Evolutionary conservation across 2,329 filamentous ascomycete species (phyloP).

Genomic region (Neurospora sp.): DNA sequence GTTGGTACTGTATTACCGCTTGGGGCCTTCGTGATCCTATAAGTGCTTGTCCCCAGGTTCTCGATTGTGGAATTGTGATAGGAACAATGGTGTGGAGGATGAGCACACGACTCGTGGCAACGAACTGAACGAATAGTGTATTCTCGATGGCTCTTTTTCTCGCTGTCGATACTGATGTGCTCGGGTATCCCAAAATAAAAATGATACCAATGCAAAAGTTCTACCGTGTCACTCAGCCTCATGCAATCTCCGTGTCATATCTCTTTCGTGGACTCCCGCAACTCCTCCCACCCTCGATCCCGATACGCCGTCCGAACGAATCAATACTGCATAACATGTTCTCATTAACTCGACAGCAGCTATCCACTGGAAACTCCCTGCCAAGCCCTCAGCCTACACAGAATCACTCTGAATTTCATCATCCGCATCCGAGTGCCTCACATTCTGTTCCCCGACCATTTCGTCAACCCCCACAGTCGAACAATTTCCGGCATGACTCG

Average conservation of each 20-base stretch:
- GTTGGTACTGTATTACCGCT: neutral
- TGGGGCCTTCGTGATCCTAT: neutral
- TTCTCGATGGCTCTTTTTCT: neutral
- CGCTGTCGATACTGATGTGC: neutral
- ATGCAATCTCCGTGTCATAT: neutral
- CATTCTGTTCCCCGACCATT: slow-evolving; percentile 1
- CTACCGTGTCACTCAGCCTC: neutral
- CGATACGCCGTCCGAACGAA: neutral
- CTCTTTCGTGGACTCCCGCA: neutral
- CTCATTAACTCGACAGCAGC: neutral
- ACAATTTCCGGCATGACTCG: slow-evolving; percentile 4
- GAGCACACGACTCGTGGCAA: neutral
- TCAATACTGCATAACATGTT: neutral
- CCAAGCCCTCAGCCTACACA: neutral
- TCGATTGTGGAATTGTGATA: neutral
- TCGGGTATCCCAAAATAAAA: neutral
- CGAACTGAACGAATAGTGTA: neutral
- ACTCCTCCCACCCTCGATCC: neutral
- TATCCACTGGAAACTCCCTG: neutral
- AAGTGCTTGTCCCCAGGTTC: neutral
- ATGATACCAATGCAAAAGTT: neutral
- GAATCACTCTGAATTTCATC: neutral
- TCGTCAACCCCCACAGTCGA: slow-evolving; percentile 10
- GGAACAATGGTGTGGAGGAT: neutral
- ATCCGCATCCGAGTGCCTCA: neutral